phyloP scores from a whole-genome alignment of 768 basidiomycete species.

The Naganishia onofrii region DNA sequence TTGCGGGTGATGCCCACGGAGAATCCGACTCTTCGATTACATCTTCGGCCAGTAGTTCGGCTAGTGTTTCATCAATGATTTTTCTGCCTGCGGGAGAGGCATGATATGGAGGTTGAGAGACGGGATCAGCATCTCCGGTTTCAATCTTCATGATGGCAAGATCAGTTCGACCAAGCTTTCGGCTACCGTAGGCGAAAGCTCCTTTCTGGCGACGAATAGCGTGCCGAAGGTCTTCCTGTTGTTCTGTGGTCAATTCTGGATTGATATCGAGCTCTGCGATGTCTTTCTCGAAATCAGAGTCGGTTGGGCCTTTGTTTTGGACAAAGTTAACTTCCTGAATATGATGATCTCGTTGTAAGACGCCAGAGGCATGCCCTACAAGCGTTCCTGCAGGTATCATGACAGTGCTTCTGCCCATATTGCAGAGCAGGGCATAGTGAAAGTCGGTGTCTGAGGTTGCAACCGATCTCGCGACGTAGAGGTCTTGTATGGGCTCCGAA shows the following conservation, averaged over 20 bases:
- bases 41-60: slow-evolving; percentile 25
- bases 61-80: slow-evolving; percentile 25
- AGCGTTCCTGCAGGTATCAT: background rate
- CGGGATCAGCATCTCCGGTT: no score
- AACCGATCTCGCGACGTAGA: background rate
- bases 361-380: background rate
- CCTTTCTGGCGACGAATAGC: background rate
- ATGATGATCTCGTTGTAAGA: no score
- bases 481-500: background rate
- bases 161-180: background rate
- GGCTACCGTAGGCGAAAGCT: background rate
- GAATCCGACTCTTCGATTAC: slow-evolving; percentile 31
- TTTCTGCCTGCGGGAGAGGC: slow-evolving; percentile 14
- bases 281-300: no score
- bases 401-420: background rate
- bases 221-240: background rate
- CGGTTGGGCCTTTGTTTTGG: no score
- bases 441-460: background rate
- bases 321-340: no score
- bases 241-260: background rate
- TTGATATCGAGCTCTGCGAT: no score
- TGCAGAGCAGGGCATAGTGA: background rate
- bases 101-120: slow-evolving; percentile 1
- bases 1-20: slow-evolving; percentile 30
- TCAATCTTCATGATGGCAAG: background rate